Percentiles rank a stretch among this genome's conserved stretches.
Evolutionary conservation across 2,329 filamentous ascomycete genomes (phyloP).

Genomic region (Cercospora citrullina): DNA sequence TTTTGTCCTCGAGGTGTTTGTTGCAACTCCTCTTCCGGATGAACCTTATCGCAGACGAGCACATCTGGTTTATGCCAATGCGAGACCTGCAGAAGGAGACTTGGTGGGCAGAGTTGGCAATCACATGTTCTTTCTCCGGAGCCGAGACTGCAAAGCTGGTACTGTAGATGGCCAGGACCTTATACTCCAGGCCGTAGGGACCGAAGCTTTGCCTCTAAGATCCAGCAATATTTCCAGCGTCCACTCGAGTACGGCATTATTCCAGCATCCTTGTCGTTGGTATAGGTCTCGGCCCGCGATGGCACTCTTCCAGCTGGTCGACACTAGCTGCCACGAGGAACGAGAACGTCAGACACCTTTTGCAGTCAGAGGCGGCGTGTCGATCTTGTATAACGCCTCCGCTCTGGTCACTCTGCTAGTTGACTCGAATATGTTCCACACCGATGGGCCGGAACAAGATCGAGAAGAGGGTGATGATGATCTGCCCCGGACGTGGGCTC

Average conservation of each 20-base stretch:
- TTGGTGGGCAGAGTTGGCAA: neutral
- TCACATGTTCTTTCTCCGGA: neutral
- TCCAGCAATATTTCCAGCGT: neutral
- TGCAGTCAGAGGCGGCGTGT: neutral
- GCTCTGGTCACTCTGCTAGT: neutral
- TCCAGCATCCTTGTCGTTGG: neutral
- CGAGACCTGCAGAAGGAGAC: neutral
- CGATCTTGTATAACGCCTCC: neutral
- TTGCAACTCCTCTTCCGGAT: neutral
- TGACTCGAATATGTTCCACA: neutral
- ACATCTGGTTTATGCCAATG: neutral
- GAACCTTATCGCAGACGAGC: neutral
- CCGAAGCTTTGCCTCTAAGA: neutral
- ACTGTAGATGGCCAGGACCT: neutral
- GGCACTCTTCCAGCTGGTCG: neutral
- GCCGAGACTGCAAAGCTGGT: neutral
- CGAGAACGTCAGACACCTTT: neutral
- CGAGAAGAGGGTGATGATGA: neutral
- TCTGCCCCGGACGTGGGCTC: neutral
- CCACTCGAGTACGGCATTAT: neutral
- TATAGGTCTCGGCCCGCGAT: neutral
- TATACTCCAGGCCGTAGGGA: neutral
- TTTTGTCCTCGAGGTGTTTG: neutral
- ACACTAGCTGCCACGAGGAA: neutral
- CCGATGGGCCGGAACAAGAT: neutral